Conservation (phyloP, 257 asterid genomes). For the Capsicum pubescens region DNA sequence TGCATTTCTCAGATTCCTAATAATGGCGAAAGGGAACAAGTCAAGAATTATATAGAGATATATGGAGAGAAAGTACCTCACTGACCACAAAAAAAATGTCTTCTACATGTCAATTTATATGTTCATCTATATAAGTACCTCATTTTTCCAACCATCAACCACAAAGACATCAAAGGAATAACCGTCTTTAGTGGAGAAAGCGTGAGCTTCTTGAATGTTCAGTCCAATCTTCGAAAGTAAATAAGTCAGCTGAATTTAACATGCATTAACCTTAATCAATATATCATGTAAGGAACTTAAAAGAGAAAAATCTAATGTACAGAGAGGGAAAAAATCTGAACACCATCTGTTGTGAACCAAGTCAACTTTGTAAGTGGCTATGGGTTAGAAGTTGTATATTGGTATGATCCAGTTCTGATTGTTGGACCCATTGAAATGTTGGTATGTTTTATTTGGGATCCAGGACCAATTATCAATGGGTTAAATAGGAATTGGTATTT, state of each 20-base stretch:
- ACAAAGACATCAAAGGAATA: constrained; percentile 91
- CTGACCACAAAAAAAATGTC: no score
- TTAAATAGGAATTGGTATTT: no score
- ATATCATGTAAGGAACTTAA: background rate
- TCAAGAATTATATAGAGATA: background rate
- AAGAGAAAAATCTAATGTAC: background rate
- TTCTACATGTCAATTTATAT: background rate
- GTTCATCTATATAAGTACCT: constrained; percentile 48
- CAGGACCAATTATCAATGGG: no score
- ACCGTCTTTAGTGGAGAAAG: constrained; percentile 88
- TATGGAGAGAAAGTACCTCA: background rate
- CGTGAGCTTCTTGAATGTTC: constrained; percentile 99
- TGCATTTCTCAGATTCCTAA: constrained; percentile 59
- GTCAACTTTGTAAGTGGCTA: no score
- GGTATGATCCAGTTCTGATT: no score
- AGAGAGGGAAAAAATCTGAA: background rate
- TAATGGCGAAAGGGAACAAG: constrained; percentile 27
- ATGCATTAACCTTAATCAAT: background rate
- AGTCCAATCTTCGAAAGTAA: constrained; percentile 82
- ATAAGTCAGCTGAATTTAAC: constrained; percentile 65
- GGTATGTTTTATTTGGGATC: no score
- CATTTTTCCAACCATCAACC: constrained; percentile 75
- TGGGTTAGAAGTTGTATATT: no score
- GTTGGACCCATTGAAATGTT: no score
- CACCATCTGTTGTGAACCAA: background rate